A percentile compares a stretch with the other conserved stretches of the same genome.
phyloP scores from a whole-genome alignment of 148 eudicot species.

The Amaranthus palmeri region DNA sequence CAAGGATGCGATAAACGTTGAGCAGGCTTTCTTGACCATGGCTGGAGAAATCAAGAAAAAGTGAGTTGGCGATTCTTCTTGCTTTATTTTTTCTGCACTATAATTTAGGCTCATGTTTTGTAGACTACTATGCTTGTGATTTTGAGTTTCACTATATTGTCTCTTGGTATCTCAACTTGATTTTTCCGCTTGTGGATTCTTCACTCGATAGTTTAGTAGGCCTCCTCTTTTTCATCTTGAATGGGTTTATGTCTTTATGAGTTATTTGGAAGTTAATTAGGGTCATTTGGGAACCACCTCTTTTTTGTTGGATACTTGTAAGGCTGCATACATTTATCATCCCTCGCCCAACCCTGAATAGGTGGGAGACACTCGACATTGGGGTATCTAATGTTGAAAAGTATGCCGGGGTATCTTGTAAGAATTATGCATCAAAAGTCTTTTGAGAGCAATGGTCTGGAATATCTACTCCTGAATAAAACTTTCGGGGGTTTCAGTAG shows the following conservation, averaged over 20 bases:
- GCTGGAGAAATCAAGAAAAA: slow-evolving; percentile 80
- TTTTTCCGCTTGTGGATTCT: neutral
- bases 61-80: slow-evolving; percentile 28
- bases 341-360: too few species aligned
- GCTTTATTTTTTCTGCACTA: neutral
- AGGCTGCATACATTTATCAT: neutral
- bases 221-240: too few species aligned
- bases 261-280: neutral
- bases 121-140: neutral
- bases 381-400: too few species aligned
- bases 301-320: neutral
- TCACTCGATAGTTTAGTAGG: neutral
- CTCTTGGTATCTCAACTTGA: neutral
- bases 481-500: too few species aligned
- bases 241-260: neutral
- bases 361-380: too few species aligned
- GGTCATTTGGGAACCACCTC: neutral
- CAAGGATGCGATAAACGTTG: slow-evolving; percentile 83
- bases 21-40: slow-evolving; percentile 95
- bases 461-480: too few species aligned
- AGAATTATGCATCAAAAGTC: too few species aligned
- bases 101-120: neutral
- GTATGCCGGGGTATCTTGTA: too few species aligned
- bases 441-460: too few species aligned
- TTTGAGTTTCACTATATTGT: neutral